These are phyloP conservation scores for Fusarium pseudoanthophilum DNA, from an alignment of 2,329 filamentous ascomycete species.

Conservation along the genomic window DNA sequence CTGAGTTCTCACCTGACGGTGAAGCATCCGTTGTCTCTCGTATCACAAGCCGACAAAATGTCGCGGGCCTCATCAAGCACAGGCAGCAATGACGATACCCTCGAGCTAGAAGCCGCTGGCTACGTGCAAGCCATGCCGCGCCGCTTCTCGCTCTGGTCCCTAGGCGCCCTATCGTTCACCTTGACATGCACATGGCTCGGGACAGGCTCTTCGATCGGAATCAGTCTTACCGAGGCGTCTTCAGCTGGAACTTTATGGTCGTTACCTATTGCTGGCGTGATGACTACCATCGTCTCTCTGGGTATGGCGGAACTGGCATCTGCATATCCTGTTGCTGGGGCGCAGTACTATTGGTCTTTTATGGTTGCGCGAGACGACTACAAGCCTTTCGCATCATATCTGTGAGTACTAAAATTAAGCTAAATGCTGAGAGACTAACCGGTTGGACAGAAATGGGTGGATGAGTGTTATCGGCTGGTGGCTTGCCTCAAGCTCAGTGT, in stretches of 20 bases:
- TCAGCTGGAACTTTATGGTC: constrained; percentile 45
- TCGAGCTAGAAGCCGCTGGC: constrained; percentile 47
- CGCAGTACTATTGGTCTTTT: constrained; percentile 45
- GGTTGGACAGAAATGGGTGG: constrained; percentile 14
- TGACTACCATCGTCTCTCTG: constrained; percentile 43
- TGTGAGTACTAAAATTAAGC: background rate
- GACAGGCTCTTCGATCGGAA: constrained; percentile 45
- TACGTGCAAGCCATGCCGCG: constrained; percentile 48
- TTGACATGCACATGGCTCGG: constrained; percentile 48
- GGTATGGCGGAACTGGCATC: constrained; percentile 45
- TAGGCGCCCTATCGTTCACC: constrained; percentile 45
- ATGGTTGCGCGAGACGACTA: constrained; percentile 39
- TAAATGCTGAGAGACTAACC: accelerated
- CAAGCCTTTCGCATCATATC: constrained; percentile 42
- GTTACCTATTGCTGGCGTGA: constrained; percentile 41
- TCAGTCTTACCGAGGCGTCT: constrained; percentile 42
- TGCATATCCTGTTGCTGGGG: constrained; percentile 43
- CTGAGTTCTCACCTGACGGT: too few species aligned
- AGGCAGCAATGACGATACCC: constrained; percentile 32
- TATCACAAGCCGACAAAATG: background rate
- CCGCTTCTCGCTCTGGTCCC: constrained; percentile 44
- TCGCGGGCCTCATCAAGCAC: background rate
- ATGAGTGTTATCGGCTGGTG: constrained; percentile 40
- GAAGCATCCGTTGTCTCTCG: background rate
- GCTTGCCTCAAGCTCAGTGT: constrained; percentile 36